Conservation (phyloP, 495 filamentous ascomycete genomes). For the Aspergillus funiculosus region DNA sequence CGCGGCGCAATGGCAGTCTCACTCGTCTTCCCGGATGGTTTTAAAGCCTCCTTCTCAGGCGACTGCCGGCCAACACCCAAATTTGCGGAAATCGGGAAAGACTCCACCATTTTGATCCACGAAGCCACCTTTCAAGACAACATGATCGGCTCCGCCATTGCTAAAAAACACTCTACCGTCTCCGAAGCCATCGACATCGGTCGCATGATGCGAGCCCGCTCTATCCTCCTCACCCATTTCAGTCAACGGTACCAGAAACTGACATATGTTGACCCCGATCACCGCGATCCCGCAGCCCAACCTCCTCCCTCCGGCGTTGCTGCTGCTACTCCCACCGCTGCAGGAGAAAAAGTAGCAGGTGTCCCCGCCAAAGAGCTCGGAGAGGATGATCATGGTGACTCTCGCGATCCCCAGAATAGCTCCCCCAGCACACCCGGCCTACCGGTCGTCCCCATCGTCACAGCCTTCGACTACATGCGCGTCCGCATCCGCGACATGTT, state of each 20-base stretch:
- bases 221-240: conserved; percentile 86
- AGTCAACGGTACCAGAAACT: conserved; percentile 92
- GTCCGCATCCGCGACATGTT: conserved; percentile 75
- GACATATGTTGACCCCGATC: conserved; percentile 19
- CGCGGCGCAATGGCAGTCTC: conserved; percentile 66
- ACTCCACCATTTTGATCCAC: conserved; percentile 79
- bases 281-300: conserved; percentile 17
- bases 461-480: conserved; percentile 89
- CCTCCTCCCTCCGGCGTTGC: too few species aligned
- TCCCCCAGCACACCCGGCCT: conserved; percentile 2
- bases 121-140: conserved; percentile 95
- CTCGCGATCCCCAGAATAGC: background rate
- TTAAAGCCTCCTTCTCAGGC: conserved; percentile 88
- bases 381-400: conserved; percentile 8
- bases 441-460: conserved; percentile 48
- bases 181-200: conserved; percentile 77
- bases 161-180: conserved; percentile 87
- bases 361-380: conserved; percentile 30
- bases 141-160: conserved; percentile 64
- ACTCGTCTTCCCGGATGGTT: conserved; percentile 68
- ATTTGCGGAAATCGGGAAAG: conserved; percentile 66
- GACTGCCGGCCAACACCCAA: conserved; percentile 73
- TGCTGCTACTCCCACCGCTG: background rate
- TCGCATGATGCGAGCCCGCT: conserved; percentile 65
- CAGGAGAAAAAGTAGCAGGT: conserved; percentile 9